phyloP scores from a whole-genome alignment of 2,329 filamentous ascomycete species.

The Fusarium papillatum region DNA sequence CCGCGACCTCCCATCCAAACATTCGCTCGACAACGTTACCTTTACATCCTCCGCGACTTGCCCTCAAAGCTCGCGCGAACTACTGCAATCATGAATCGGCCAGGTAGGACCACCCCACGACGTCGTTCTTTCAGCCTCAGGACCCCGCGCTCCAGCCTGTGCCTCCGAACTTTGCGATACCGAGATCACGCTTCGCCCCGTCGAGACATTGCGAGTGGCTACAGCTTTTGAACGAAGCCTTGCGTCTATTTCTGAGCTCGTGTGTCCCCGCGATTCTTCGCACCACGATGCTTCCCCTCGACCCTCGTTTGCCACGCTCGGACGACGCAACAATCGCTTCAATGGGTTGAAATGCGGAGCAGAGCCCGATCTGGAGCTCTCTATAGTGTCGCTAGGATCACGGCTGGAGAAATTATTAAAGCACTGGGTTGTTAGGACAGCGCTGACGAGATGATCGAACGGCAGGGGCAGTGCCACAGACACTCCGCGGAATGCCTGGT shows the following conservation, averaged over 20 bases:
- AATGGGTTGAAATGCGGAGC: slow-evolving; percentile 25
- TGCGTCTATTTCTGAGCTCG: slow-evolving; percentile 30
- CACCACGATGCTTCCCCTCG: slow-evolving; percentile 32
- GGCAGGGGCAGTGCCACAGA: slow-evolving; percentile 71
- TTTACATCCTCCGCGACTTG: slow-evolving; percentile 17
- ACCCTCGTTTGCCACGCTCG: slow-evolving; percentile 22
- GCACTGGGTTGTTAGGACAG: slow-evolving; percentile 31
- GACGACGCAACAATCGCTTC: slow-evolving; percentile 30
- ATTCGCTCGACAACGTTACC: slow-evolving; percentile 31
- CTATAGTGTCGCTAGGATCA: slow-evolving; percentile 11
- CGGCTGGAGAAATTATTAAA: slow-evolving; percentile 23
- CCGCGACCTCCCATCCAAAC: slow-evolving; percentile 24
- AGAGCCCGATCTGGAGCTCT: not conserved
- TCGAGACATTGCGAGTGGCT: slow-evolving; percentile 20
- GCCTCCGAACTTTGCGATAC: slow-evolving; percentile 38
- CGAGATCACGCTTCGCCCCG: slow-evolving; percentile 26
- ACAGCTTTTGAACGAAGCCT: slow-evolving; percentile 10
- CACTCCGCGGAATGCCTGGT: slow-evolving; percentile 72
- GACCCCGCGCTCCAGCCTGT: slow-evolving; percentile 37
- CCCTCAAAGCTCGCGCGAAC: slow-evolving; percentile 41
- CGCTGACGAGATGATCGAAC: slow-evolving; percentile 45
- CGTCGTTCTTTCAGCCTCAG: slow-evolving; percentile 42
- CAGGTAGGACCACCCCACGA: slow-evolving; percentile 63
- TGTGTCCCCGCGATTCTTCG: slow-evolving; percentile 24
- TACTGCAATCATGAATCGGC: slow-evolving; percentile 67